Evolutionary conservation across 345 rosid genomes (phyloP), one percentile per base, ranked within the genome.

Genomic region (Anacardium occidentale): DNA sequence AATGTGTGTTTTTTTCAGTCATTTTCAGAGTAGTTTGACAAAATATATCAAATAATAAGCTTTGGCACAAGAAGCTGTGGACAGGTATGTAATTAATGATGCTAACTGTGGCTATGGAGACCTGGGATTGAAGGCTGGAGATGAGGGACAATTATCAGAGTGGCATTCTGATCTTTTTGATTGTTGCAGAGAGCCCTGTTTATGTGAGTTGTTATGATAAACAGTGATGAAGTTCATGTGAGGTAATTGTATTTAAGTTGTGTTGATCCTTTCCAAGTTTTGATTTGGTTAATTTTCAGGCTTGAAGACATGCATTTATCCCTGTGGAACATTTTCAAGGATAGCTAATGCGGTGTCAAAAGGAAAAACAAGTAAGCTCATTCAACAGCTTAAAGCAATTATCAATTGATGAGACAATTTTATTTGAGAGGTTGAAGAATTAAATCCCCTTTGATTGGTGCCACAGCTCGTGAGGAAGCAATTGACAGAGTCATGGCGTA

Each of bases 281-380:
- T 18, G 4, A 45, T 53, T 26, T 18, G 9, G 10, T 3, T 11
- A 0, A 15, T 55, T 13, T n/a, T 3, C 68, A 80, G 83, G 75
- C 65, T 67, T 77, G 34, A 77, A 77, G 72, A 58, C 81, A 12
- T 81, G 78, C 53, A 14, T 81, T 0, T 77, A 67, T 66, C 84
- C 84, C 7, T 81, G 84, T 26, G 79, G 84, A 26, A 61, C 53
- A 32, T 81, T 77, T 53, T 68, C 79, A 20, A 70, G 79, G 29
- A 74, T 77, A 62, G 74, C 81, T 2, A 74, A 67, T 42, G 74
- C 62, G 18, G 78, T 68, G 29, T 74, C 84, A 0, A 63, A 66
- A 34, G 81, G 79, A 37, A 57, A 81, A 59, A 77, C 54, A 52
- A 68, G 84, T 77, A 63, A 77, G 75, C n/a, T 24, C 18, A 10